A percentile compares a stretch with the other conserved stretches of the same genome.
phyloP scores from a whole-genome alignment of 2,329 filamentous ascomycete species.

The Xylariaceae sp. region DNA sequence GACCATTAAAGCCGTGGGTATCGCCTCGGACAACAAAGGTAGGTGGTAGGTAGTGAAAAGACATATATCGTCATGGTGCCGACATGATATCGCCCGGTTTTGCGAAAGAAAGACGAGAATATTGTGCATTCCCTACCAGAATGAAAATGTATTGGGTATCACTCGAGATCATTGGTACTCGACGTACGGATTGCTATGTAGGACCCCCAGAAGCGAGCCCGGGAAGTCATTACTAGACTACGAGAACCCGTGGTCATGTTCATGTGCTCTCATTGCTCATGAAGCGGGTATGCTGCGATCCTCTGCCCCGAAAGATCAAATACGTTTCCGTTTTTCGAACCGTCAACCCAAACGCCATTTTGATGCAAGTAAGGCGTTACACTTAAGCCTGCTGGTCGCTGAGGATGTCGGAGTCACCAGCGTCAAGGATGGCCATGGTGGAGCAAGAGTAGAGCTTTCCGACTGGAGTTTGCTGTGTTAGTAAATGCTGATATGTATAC shows the following conservation, averaged over 20 bases:
- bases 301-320: slow-evolving; percentile 16
- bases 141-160: slow-evolving; percentile 30
- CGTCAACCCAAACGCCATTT: slow-evolving; percentile 30
- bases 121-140: neutral
- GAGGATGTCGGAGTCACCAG: slow-evolving; percentile 97
- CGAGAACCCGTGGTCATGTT: slow-evolving; percentile 11
- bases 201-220: slow-evolving; percentile 9
- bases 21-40: no score
- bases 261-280: slow-evolving; percentile 15
- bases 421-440: slow-evolving; percentile 94
- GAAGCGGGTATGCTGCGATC: slow-evolving; percentile 7
- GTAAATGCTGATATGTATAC: neutral
- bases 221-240: slow-evolving; percentile 14
- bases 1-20: no score
- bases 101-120: neutral
- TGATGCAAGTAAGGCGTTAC: slow-evolving; percentile 19
- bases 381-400: slow-evolving; percentile 63
- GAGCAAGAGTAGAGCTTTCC: slow-evolving; percentile 99
- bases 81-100: neutral
- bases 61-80: neutral
- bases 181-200: slow-evolving; percentile 14
- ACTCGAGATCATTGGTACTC: slow-evolving; percentile 23
- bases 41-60: neutral
- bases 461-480: slow-evolving; percentile 48
- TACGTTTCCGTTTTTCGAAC: slow-evolving; percentile 26